Base-by-base conservation (phyloP, 1,284 basidiomycete species). In the Tetrapyrgos nigripes region DNA sequence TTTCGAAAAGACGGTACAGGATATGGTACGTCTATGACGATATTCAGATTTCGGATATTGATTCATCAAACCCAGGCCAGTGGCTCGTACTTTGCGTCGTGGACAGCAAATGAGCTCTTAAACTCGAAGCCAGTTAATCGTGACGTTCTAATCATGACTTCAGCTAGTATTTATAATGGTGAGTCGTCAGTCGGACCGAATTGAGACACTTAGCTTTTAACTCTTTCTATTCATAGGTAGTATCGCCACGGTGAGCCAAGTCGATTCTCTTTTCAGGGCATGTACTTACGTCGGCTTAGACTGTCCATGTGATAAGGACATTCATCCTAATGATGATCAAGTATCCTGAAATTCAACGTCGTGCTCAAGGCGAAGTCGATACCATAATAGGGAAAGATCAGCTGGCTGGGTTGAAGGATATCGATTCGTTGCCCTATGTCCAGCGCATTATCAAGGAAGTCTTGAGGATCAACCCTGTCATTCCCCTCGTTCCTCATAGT, bases 311-410 rank as follows among this genome's bases (percentile, higher is more conserved):
- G n/a, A 3, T 54, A 3, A 21, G 21, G 43, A 29, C 19, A 3
- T 48, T 47, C 14, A 19, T 55, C 3, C 9, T 55, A 1, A 13
- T 23, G 3, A 37, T 55, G 53, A n/a, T 26, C 21, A 4, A 26
- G 26, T 31, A 55, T 27, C 65, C 65, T 6, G 62, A 60, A 6
- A 54, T 58, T 10, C 65, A 66, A 45, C 27, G 44, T 14, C 23
- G 26, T 10, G 62, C 59, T 1, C 63, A 65, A 44, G 60, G 44
- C 13, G 65, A 65, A 43, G 49, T 66, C 13, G 62, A 65, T 33
- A 31, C 51, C n/a, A 48, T 66, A 3, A 37, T 66, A 14, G 62
- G 64, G 2, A 21, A 17, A 27, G 54, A 54, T 33, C 10, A 50
- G 5, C 57, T 62, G 1, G 64, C 65, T 21, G 43, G 21, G 14